Evolutionary conservation across 2,329 filamentous ascomycete genomes (phyloP), one percentile per base, ranked within the genome.

Genomic region (Pseudocercospora cruenta): DNA sequence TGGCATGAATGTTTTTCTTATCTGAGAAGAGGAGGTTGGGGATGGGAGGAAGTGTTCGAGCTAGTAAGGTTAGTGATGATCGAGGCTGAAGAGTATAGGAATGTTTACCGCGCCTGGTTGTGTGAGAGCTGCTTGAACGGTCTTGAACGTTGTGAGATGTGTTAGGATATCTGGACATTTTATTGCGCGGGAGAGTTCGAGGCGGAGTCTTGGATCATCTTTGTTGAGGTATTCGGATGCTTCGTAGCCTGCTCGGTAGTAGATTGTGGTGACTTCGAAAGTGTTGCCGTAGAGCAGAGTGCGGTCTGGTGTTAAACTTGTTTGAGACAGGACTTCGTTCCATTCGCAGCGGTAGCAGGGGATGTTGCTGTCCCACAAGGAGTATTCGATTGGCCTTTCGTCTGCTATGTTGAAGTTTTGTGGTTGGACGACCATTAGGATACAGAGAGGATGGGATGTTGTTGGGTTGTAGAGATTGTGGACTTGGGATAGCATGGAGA

Each of bases 321-420:
- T 80, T 5, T 72, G 71, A 1, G 67, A 36, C 1, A 79, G 65
- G 4, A 81, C 61, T 14, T 79, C 67, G 16, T 74, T 73, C 69
- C 78, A 82, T 22, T 77, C 73, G 9, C 78, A 75, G 24, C 81
- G 76, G 63, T 78, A 82, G 22, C 74, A 73, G 2, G 77, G 73
- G 8, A 82, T 72, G 6, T 76, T 69, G 45, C 66, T 70, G 36
- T 79, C 70, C 73, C 78, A 80, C 0, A 82, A 69, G 4, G 72
- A 76, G 69, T 82, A 82, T 62, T 83, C 81, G n/a, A 83, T 76
- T 1, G 81, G 80, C 64, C 81, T 73, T 64, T 83, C 80, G 62
- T 83, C 81, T 16, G 78, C 78, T 26, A 81, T 76, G 64, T 82
- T 83, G 73, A 82, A 79, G 68, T 82, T 83, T 28, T 75, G 55